Evolutionary conservation across 768 basidiomycete species (phyloP).

Genomic region (Suillus decipiens): DNA sequence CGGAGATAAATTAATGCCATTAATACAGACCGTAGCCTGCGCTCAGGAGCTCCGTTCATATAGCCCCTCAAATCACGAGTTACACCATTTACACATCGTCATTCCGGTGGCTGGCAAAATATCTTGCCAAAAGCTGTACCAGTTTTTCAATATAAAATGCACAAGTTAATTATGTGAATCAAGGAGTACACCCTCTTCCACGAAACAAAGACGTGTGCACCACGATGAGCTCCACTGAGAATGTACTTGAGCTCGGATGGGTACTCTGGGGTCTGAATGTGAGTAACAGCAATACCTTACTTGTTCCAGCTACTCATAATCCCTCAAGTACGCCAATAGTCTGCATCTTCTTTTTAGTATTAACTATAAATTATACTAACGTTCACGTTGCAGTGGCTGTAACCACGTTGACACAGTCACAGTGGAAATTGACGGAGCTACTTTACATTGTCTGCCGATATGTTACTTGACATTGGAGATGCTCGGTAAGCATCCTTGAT

Average conservation of each 20-base stretch:
- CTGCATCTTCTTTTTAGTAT: background rate
- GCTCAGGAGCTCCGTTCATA: background rate
- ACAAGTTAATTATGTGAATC: background rate
- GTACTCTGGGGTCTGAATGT: background rate
- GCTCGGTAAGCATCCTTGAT: background rate
- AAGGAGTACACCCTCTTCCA: too few relatives aligned
- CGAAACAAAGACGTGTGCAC: background rate
- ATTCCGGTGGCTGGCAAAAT: background rate
- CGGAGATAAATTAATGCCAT: background rate
- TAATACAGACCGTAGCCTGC: background rate
- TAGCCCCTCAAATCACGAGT: background rate
- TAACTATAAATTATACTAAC: background rate
- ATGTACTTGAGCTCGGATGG: background rate
- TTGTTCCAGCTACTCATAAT: too few relatives aligned
- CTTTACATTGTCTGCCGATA: constrained; percentile 16
- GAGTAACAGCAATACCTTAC: background rate
- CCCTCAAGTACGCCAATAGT: background rate
- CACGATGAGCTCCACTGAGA: background rate
- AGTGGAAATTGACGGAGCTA: constrained; percentile 1
- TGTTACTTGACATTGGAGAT: background rate
- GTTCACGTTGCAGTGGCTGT: background rate
- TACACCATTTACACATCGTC: background rate
- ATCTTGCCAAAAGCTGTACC: background rate
- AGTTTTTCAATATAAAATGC: background rate
- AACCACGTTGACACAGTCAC: background rate